Conservation (phyloP, 306 rosid genomes). For the Fragaria vesca region DNA sequence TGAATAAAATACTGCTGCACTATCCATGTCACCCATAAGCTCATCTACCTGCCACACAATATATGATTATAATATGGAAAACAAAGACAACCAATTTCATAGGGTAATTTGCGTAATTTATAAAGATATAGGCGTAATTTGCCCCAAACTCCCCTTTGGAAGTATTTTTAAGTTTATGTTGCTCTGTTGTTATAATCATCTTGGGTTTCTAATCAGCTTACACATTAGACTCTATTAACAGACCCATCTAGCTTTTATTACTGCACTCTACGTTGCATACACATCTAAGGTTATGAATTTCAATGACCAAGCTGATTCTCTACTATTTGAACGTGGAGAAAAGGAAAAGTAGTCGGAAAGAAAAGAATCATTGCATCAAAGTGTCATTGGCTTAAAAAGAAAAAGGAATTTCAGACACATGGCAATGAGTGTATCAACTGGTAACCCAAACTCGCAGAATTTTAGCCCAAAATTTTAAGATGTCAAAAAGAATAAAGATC, state of each 20-base stretch:
- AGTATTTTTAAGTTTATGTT: background rate
- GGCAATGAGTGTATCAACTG: constrained; percentile 2
- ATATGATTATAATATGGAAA: background rate
- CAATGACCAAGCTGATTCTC: background rate
- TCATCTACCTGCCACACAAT: constrained; percentile 77
- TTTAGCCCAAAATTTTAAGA: background rate
- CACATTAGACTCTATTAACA: background rate
- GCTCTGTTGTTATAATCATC: background rate
- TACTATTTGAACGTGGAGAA: background rate
- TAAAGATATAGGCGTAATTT: background rate
- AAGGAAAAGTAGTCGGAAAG: background rate
- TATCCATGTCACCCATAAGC: constrained; percentile 81
- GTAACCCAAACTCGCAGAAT: background rate
- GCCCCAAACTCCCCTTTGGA: background rate
- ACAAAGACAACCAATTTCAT: constrained; percentile 12
- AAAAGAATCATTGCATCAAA: background rate
- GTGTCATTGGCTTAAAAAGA: background rate
- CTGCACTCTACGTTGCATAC: background rate
- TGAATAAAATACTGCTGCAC: constrained; percentile 67
- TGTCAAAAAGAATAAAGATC: background rate
- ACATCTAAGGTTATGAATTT: background rate
- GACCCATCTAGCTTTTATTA: background rate
- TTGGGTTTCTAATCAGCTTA: background rate
- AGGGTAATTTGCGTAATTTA: background rate
- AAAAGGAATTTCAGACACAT: background rate